Evolutionary conservation across 805 yeast genomes (phyloP).

Genomic region (Candida namnaoensis): DNA sequence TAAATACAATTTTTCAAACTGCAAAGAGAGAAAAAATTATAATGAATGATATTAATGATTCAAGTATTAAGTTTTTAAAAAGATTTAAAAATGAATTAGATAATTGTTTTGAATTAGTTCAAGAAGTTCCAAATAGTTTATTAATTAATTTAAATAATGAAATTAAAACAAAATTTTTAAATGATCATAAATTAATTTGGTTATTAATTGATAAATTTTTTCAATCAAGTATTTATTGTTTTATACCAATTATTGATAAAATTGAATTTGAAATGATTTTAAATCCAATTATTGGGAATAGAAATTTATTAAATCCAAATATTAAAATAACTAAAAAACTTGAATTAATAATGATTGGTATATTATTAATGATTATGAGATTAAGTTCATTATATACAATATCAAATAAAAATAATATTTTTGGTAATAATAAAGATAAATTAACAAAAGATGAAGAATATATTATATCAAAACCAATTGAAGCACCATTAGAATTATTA

Average conservation of each 20-base stretch:
- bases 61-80: background rate
- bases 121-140: background rate
- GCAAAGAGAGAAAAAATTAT: constrained; percentile 1
- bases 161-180: constrained; percentile 1
- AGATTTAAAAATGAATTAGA: constrained; percentile 4
- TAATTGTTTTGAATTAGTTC: background rate
- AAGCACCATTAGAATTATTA: background rate
- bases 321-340: constrained; percentile 9
- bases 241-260: constrained; percentile 12
- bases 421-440: constrained; percentile 1
- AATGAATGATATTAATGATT: background rate
- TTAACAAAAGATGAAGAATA: constrained; percentile 7
- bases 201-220: constrained; percentile 15
- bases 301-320: constrained; percentile 1
- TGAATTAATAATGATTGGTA: constrained; percentile 12
- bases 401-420: constrained; percentile 6
- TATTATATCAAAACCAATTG: constrained; percentile 10
- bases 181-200: constrained; percentile 15
- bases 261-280: constrained; percentile 8
- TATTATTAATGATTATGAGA: constrained; percentile 13
- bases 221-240: constrained; percentile 10
- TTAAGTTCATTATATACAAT: constrained; percentile 8
- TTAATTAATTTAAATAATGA: background rate
- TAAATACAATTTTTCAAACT: constrained; percentile 9
- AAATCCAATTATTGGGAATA: constrained; percentile 9